Conservation (phyloP, 1,284 basidiomycete genomes). For the Vanrija sp. region DNA sequence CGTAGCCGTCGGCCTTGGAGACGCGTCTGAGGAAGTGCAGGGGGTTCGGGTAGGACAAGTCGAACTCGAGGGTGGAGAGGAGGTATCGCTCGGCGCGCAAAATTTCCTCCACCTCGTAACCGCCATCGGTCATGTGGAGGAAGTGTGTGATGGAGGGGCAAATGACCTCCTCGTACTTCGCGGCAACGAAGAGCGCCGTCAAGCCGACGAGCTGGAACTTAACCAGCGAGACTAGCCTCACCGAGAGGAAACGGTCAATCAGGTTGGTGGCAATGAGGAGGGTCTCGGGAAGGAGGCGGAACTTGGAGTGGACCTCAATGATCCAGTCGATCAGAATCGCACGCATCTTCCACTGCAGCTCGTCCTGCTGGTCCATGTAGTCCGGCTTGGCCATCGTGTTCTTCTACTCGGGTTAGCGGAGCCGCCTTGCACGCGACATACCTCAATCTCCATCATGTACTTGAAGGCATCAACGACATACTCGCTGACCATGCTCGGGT, state of each 20-base stretch:
- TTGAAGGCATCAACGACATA: constrained; percentile 93
- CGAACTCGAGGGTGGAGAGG: constrained; percentile 85
- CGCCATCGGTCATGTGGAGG: constrained; percentile 80
- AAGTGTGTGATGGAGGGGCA: constrained; percentile 86
- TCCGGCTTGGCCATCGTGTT: constrained; percentile 78
- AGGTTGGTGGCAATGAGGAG: constrained; percentile 93
- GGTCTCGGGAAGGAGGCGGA: constrained; percentile 90
- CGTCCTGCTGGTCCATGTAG: constrained; percentile 87
- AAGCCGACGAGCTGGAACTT: constrained; percentile 95
- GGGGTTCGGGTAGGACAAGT: constrained; percentile 87
- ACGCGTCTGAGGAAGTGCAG: constrained; percentile 87
- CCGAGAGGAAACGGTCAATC: constrained; percentile 92
- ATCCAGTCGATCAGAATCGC: constrained; percentile 96
- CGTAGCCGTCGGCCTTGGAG: constrained; percentile 95
- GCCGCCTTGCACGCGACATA: constrained; percentile 48
- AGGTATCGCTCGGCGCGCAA: constrained; percentile 92
- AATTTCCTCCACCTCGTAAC: constrained; percentile 82
- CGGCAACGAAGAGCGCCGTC: constrained; percentile 87
- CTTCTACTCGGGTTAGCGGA: constrained; percentile 53
- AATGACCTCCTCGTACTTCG: constrained; percentile 95
- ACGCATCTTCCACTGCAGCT: constrained; percentile 90
- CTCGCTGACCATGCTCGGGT: constrained; percentile 94
- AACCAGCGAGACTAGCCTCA: constrained; percentile 80
- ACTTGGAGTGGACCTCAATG: constrained; percentile 90
- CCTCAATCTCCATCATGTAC: constrained; percentile 74